Evolutionary conservation across 208 protist species (phyloP), one percentile per base, ranked within the genome.

Genomic region (Leishmania guyanensis): DNA sequence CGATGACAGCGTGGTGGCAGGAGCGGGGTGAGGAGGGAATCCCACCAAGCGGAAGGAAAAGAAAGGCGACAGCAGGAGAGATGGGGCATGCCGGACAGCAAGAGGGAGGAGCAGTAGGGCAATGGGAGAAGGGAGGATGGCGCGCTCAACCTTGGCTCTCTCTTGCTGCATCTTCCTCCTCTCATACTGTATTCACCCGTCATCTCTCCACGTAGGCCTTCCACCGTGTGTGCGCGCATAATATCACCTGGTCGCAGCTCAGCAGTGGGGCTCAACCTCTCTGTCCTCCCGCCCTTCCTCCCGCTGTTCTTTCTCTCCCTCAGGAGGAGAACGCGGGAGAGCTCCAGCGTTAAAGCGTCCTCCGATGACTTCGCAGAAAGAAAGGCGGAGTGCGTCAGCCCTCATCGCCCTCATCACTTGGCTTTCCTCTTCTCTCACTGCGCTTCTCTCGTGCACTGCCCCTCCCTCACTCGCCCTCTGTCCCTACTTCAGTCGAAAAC

Each of bases 41-140:
- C 69, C 39, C 22, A 26, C 56, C 58, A 86, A 76, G 72, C 75
- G 62, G 56, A 81, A 60, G 46, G 39, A 69, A 81, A 64, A 54
- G 68, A 75, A 56, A 39, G 70, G 22, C 48, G 48, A 68, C 36
- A 75, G 16, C 65, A 46, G 17, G 8, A 6, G 36, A n/a, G 36
- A 48, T 36, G 36, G 65, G 6, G 65, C 65, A 71, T 71, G 26
- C 58, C 58, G 26, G 26, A 10, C 58, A 64, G 26, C 20, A 64
- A 64, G 58, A 62, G 58, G 58, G 26, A 64, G 58, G 58, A 0
- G 29, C 26, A 33, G 58, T 29, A 12, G 8, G 9, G 26, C 9
- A 22, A 64, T 33, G 26, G 29, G 29, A 16, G 29, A 58, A 58
- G 20, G 54, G 54, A 26, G 54, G 20, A 26, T 9, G 29, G 62